Conservation (phyloP, 768 basidiomycete species). For the Boletus pseudo-olivaceus region DNA sequence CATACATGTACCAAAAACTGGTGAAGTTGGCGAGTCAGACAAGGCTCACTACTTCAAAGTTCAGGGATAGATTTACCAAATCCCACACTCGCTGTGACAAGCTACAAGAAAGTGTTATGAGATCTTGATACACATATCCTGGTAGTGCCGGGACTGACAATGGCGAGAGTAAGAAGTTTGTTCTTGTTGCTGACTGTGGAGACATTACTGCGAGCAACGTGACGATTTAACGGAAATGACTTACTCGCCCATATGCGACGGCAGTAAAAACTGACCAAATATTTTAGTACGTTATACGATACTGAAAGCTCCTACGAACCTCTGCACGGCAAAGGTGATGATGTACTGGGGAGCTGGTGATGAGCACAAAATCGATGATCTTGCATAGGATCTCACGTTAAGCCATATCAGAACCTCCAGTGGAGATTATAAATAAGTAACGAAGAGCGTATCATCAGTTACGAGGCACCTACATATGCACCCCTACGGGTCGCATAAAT, state of each 20-base stretch:
- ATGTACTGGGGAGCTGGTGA: neutral
- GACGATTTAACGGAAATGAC: neutral
- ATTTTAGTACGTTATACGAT: neutral
- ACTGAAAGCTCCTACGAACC: neutral
- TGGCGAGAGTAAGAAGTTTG: constrained; percentile 2
- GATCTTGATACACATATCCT: neutral
- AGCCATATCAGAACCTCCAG: neutral
- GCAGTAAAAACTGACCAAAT: constrained; percentile 12
- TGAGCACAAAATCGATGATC: neutral
- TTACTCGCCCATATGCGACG: constrained; percentile 14
- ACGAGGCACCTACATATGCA: neutral
- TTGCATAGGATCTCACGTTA: neutral
- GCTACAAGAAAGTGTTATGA: constrained; percentile 2
- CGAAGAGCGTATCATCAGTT: neutral
- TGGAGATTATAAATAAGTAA: neutral
- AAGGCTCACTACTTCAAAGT: neutral
- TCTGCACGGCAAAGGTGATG: neutral
- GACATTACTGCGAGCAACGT: neutral
- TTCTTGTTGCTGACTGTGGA: constrained; percentile 17
- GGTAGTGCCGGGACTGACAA: constrained; percentile 6
- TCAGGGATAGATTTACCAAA: neutral
- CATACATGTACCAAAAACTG: constrained; percentile 11
- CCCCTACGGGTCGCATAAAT: constrained; percentile 5
- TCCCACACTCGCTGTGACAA: neutral
- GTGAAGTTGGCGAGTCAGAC: neutral